Conservation (phyloP, 495 filamentous ascomycete genomes). For the Podospora sp. region DNA sequence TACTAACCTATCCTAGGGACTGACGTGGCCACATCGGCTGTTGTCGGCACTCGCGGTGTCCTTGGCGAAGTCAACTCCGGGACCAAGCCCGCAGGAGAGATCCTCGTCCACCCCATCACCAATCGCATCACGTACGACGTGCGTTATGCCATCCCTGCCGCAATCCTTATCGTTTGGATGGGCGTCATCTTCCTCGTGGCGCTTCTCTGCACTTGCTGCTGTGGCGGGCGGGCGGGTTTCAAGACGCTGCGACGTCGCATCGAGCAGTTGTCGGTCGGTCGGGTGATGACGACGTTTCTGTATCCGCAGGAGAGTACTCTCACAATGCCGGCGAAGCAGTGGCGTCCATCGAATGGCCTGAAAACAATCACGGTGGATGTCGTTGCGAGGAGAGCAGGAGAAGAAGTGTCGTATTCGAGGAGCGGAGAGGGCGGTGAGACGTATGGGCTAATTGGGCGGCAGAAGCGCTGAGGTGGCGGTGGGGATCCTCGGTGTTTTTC, state of each 20-base stretch:
- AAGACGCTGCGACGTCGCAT: slow-evolving; percentile 9
- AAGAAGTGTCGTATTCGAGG: not conserved
- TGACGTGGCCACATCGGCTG: slow-evolving; percentile 10
- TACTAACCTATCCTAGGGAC: slow-evolving; percentile 8
- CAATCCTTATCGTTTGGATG: not conserved
- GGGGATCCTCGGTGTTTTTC: not conserved
- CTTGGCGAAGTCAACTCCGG: slow-evolving; percentile 5
- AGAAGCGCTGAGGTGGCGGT: not conserved
- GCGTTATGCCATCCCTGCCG: slow-evolving; percentile 11
- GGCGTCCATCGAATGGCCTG: slow-evolving; percentile 4
- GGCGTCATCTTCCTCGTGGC: slow-evolving; percentile 9
- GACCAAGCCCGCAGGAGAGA: not conserved
- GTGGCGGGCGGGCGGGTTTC: not conserved
- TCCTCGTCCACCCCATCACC: slow-evolving; percentile 2
- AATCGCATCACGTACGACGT: slow-evolving; percentile 10
- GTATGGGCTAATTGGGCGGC: not conserved
- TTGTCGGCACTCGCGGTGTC: slow-evolving; percentile 4
- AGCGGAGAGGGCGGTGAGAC: not conserved
- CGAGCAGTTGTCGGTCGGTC: slow-evolving; percentile 13
- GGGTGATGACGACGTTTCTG: slow-evolving; percentile 13
- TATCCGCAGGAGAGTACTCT: slow-evolving; percentile 10
- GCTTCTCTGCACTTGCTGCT: slow-evolving; percentile 7
- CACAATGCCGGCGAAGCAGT: slow-evolving; percentile 13
- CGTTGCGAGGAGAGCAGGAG: not conserved
- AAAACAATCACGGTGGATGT: slow-evolving; percentile 10